Conservation (phyloP, 2,329 filamentous ascomycete genomes). For the Lomentospora prolificans region DNA sequence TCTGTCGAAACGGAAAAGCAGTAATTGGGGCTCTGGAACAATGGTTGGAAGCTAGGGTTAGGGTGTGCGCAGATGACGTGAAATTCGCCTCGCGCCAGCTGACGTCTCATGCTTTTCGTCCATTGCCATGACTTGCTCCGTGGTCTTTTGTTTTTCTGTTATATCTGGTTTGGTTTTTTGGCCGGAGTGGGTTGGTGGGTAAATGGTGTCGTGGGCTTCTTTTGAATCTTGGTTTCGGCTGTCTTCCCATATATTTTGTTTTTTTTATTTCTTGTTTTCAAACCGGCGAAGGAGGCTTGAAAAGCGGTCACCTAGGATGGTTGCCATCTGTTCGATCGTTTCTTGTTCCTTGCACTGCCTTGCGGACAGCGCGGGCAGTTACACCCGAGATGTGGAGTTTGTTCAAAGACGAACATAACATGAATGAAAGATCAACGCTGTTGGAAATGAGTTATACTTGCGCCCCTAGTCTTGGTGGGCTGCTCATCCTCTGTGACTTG, state of each 20-base stretch:
- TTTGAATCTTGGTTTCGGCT: constrained; percentile 1
- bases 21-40: neutral
- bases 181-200: constrained; percentile 3
- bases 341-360: neutral
- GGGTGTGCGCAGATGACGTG: neutral
- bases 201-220: neutral
- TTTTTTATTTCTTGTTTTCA: constrained; percentile 7
- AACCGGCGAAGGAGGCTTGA: constrained; percentile 1
- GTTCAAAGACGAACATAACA: too few species aligned
- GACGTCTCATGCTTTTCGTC: neutral
- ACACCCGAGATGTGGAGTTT: too few species aligned
- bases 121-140: neutral
- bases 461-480: too few species aligned
- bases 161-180: constrained; percentile 4
- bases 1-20: neutral
- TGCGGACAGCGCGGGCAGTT: neutral
- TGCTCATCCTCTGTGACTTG: too few species aligned
- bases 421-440: too few species aligned
- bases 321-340: constrained; percentile 7
- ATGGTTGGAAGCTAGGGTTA: neutral
- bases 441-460: too few species aligned
- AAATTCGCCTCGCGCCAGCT: neutral
- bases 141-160: constrained; percentile 3
- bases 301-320: constrained; percentile 3
- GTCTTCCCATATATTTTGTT: constrained; percentile 4